Evolutionary conservation across 257 asterid species (phyloP).

Genomic region (Lycium ferocissimum): DNA sequence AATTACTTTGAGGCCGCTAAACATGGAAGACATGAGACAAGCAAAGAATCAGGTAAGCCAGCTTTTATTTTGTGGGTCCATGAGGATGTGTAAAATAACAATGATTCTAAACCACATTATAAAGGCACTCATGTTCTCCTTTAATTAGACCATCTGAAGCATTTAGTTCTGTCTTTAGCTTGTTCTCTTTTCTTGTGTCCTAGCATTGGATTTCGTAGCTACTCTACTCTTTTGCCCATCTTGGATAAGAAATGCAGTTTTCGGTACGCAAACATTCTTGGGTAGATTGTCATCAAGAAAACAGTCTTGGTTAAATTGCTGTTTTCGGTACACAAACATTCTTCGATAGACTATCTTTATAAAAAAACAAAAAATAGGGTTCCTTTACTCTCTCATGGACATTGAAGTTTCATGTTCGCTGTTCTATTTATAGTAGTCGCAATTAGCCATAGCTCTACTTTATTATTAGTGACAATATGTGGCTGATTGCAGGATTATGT

Average conservation of each 20-base stretch:
- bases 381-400: not conserved
- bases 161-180: not conserved
- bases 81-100: not conserved
- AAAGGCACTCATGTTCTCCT: not conserved
- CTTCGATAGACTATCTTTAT: not conserved
- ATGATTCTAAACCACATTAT: not conserved
- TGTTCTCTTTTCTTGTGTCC: not conserved
- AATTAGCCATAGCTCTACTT: not conserved
- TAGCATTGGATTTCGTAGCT: not conserved
- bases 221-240: not conserved
- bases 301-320: not conserved
- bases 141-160: not conserved
- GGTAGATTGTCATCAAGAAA: not conserved
- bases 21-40: slow-evolving; percentile 89
- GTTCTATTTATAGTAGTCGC: not conserved
- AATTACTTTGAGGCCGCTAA: slow-evolving; percentile 73
- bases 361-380: not conserved
- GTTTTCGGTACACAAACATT: not conserved
- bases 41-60: slow-evolving; percentile 83
- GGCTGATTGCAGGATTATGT: not conserved
- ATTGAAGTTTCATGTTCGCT: not conserved
- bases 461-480: not conserved
- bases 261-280: not conserved
- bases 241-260: not conserved
- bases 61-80: not conserved